Evolutionary conservation across 2,329 filamentous ascomycete genomes (phyloP).

Genomic region (Westerdykella ornata): DNA sequence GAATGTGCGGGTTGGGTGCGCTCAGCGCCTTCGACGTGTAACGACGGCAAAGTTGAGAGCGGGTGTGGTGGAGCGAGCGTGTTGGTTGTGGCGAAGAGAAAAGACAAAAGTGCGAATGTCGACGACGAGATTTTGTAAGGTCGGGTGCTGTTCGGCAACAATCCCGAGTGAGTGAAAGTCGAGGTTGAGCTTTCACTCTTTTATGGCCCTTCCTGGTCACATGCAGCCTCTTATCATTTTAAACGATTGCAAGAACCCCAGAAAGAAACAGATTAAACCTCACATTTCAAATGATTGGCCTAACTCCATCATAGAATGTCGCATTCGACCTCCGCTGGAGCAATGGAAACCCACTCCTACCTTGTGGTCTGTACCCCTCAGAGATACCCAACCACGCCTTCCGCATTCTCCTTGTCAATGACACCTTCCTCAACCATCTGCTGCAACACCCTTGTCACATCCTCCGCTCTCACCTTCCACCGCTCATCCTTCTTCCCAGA

Average conservation of each 20-base stretch:
- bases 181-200: too few relatives aligned
- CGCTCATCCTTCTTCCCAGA: slow-evolving; percentile 34
- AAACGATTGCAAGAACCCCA: not conserved
- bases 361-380: not conserved
- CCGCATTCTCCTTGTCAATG: slow-evolving; percentile 29
- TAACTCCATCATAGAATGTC: too few relatives aligned
- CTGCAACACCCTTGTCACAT: slow-evolving; percentile 42
- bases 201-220: not conserved
- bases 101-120: too few relatives aligned
- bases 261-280: not conserved
- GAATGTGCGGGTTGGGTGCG: not conserved
- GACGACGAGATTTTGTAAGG: too few relatives aligned
- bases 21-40: not conserved
- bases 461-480: slow-evolving; percentile 37
- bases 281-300: not conserved
- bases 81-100: not conserved
- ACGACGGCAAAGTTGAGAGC: not conserved
- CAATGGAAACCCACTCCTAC: not conserved
- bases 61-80: not conserved
- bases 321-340: not conserved
- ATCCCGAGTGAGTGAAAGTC: too few relatives aligned
- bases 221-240: not conserved
- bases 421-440: slow-evolving; percentile 51
- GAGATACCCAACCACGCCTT: slow-evolving; percentile 10
- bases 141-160: too few relatives aligned